Conservation (phyloP, 768 basidiomycete genomes). For the Peribolospora baueri region DNA sequence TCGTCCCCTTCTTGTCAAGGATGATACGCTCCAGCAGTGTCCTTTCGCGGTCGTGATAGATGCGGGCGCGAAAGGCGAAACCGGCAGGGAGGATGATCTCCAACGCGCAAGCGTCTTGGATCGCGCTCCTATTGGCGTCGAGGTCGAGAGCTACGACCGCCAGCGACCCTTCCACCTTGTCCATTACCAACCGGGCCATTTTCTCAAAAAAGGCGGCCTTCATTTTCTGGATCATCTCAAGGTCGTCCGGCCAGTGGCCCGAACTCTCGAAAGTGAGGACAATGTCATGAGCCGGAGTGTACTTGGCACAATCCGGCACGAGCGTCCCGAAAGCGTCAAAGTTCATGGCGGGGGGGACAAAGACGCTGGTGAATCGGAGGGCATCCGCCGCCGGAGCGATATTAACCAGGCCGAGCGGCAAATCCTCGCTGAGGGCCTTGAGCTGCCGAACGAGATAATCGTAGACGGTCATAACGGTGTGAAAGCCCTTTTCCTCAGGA, state of each 20-base stretch:
- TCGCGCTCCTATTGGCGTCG: slow-evolving; percentile 24
- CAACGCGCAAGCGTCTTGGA: slow-evolving; percentile 43
- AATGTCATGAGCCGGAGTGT: slow-evolving; percentile 44
- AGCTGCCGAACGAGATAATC: slow-evolving; percentile 50
- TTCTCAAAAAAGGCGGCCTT: slow-evolving; percentile 79
- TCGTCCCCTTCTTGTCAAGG: not conserved
- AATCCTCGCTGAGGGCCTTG: slow-evolving; percentile 35
- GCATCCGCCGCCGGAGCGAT: slow-evolving; percentile 47
- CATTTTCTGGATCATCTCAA: slow-evolving; percentile 72
- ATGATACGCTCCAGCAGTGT: slow-evolving; percentile 44
- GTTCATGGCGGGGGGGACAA: slow-evolving; percentile 40
- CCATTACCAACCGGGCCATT: slow-evolving; percentile 42
- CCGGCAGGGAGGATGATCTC: slow-evolving; percentile 60
- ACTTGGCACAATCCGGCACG: slow-evolving; percentile 31
- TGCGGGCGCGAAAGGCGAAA: slow-evolving; percentile 60
- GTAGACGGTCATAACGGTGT: slow-evolving; percentile 44
- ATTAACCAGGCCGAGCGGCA: slow-evolving; percentile 55
- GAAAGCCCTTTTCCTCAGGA: slow-evolving; percentile 20
- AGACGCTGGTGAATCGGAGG: slow-evolving; percentile 56
- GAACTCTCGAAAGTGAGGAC: slow-evolving; percentile 80
- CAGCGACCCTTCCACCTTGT: slow-evolving; percentile 26
- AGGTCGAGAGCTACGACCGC: slow-evolving; percentile 28
- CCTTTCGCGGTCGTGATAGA: slow-evolving; percentile 70
- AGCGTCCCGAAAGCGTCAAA: not conserved
- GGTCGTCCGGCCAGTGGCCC: slow-evolving; percentile 80